Base-by-base conservation (phyloP, 352 stramenopile genomes). In the Globisporangium iwayamae region DNA sequence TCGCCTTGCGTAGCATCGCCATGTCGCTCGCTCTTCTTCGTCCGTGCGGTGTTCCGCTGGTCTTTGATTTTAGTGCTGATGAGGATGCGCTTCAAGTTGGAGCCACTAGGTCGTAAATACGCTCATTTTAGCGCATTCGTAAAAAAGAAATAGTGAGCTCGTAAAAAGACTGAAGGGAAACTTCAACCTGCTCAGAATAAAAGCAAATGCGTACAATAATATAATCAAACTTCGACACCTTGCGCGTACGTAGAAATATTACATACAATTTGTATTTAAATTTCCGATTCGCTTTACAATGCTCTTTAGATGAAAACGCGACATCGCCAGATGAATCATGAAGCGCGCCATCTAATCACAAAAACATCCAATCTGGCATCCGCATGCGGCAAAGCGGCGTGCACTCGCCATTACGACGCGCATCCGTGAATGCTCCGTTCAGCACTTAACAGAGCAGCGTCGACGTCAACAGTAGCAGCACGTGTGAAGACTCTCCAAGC, bases 1-100 rank as follows among this genome's bases (percentile, higher is more conserved):
- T 72, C 1, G 58, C 62, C 65, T 87, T 87, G 41, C 75, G 71
- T 62, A 90, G 67, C 67, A 83, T 78, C 36, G 30, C 50, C 28
- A 39, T 56, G 13, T 34, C 47, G 22, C 47, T 54, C 22, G 32
- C 53, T 59, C 53, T 58, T 56, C 25, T 8, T n/a, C 7, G 34
- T 56, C 36, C 4, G 30, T 22, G 16, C 25, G 25, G 25, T 28
- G 30, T 58, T 58, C 52, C 16, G 52, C 52, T 45, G 30, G 52
- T 46, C 25, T 58, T 57, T n/a, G 30, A n/a, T 34, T 60, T n/a
- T 30, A 11, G 11, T 39, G 34, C 34, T 39, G 34, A 46, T 46
- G 14, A 56, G 50, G 58, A 64, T 64, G 59, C 13, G 59, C 59
- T 64, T 64, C 59, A 58, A 58, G 34, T 39, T 61, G 54, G 22